Conservation (phyloP, 2,329 filamentous ascomycete genomes). For the Penicillium sp. region DNA sequence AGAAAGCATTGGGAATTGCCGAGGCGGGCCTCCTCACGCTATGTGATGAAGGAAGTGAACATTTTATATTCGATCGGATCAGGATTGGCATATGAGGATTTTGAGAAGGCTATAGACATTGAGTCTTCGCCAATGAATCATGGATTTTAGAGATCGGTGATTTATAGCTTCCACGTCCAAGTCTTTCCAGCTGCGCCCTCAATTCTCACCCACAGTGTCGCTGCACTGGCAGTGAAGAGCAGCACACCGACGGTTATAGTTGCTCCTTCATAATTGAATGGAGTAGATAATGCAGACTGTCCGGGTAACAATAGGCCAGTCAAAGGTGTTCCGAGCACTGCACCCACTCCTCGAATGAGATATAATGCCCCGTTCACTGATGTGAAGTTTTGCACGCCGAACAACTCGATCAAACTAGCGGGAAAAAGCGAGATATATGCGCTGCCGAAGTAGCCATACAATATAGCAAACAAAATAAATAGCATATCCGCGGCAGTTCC, state of each 20-base stretch:
- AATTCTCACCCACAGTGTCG: conserved; percentile 37
- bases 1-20: too few species aligned
- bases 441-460: conserved; percentile 48
- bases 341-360: conserved; percentile 46
- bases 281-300: conserved; percentile 26
- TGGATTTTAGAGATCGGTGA: too few species aligned
- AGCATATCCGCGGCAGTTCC: conserved; percentile 30
- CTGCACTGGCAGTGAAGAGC: conserved; percentile 35
- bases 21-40: too few species aligned
- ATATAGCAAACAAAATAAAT: conserved; percentile 42
- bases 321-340: conserved; percentile 48
- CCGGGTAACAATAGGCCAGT: conserved; percentile 36
- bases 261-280: conserved; percentile 34
- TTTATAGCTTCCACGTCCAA: conserved; percentile 34
- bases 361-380: conserved; percentile 49
- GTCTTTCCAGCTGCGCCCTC: conserved; percentile 31
- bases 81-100: too few species aligned
- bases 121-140: too few species aligned
- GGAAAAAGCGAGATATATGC: conserved; percentile 51
- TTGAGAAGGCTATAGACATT: too few species aligned
- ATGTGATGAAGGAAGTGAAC: too few species aligned
- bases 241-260: conserved; percentile 36
- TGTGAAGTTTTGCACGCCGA: conserved; percentile 46
- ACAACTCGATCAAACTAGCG: conserved; percentile 46
- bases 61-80: too few species aligned